Conservation (phyloP, 495 filamentous ascomycete species). For the Aspergillus hancockii region DNA sequence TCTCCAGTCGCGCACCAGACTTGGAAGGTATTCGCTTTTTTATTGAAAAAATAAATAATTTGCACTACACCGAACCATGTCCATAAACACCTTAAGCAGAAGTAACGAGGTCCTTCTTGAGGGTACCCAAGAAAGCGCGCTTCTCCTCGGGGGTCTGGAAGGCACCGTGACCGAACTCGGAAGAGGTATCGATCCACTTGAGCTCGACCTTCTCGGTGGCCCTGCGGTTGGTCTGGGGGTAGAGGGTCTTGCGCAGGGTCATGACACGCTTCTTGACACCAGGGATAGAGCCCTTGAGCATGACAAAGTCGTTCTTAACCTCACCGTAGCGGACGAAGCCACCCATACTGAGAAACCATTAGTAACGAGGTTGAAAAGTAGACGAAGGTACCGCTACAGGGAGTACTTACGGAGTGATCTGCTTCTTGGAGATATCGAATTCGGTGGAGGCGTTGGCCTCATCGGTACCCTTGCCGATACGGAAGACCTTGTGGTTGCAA, state of each 20-base stretch:
- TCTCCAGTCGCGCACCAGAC: constrained; percentile 8
- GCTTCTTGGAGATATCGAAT: constrained; percentile 97
- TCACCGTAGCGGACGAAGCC: constrained; percentile 99
- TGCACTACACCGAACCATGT: constrained; percentile 40
- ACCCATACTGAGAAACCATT: constrained; percentile 70
- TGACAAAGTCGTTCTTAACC: constrained; percentile 98
- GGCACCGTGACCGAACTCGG: constrained; percentile 99
- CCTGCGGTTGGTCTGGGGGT: constrained; percentile 90
- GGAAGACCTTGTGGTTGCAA: constrained; percentile 99
- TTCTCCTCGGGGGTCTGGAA: constrained; percentile 99
- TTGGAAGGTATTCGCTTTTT: constrained; percentile 47
- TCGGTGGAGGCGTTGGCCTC: constrained; percentile 92
- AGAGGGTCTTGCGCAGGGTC: constrained; percentile 99
- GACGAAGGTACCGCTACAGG: neutral
- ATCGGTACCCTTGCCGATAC: constrained; percentile 87
- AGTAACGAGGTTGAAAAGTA: constrained; percentile 18
- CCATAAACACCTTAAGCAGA: constrained; percentile 66
- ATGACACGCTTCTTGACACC: constrained; percentile 99
- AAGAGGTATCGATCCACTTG: constrained; percentile 99
- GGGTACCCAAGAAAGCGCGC: constrained; percentile 92
- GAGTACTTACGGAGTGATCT: constrained; percentile 94
- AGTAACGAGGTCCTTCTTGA: constrained; percentile 95
- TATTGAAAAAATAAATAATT: constrained; percentile 50
- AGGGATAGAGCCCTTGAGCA: constrained; percentile 96
- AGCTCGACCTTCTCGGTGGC: constrained; percentile 98